Evolutionary conservation across 2,329 filamentous ascomycete species (phyloP).

Genomic region (Fusarium falciforme): DNA sequence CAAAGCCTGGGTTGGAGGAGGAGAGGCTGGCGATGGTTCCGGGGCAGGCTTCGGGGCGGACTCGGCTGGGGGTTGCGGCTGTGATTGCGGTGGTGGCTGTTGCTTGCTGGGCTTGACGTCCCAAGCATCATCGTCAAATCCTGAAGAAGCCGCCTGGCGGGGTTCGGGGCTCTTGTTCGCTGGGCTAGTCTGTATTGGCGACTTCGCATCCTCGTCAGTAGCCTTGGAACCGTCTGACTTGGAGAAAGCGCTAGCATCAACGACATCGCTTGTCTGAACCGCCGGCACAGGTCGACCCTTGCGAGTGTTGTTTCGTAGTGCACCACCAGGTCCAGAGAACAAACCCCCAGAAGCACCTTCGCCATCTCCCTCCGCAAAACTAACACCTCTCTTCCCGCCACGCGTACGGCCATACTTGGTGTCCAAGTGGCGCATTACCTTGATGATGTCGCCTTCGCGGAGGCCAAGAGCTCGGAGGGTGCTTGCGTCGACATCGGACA

Average conservation of each 20-base stretch:
- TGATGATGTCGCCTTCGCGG: slow-evolving; percentile 95
- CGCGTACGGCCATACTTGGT: slow-evolving; percentile 76
- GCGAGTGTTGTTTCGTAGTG: slow-evolving; percentile 91
- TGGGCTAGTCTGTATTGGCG: slow-evolving; percentile 37
- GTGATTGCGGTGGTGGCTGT: slow-evolving; percentile 40
- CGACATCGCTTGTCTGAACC: slow-evolving; percentile 85
- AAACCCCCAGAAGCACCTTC: slow-evolving; percentile 74
- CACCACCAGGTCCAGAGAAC: slow-evolving; percentile 93
- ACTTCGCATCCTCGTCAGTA: slow-evolving; percentile 35
- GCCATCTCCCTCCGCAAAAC: slow-evolving; percentile 60
- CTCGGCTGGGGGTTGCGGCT: slow-evolving; percentile 21
- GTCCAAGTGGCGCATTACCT: slow-evolving; percentile 91
- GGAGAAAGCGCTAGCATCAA: slow-evolving; percentile 88
- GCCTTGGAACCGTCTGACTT: slow-evolving; percentile 58
- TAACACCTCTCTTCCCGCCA: slow-evolving; percentile 51
- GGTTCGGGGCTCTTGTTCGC: slow-evolving; percentile 47
- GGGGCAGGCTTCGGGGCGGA: slow-evolving; percentile 40
- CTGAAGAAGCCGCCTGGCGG: slow-evolving; percentile 53
- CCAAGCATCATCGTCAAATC: slow-evolving; percentile 98
- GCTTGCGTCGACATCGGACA: slow-evolving; percentile 88
- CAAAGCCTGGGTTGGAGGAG: slow-evolving; percentile 60
- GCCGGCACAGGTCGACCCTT: slow-evolving; percentile 90
- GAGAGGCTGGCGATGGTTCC: slow-evolving; percentile 27
- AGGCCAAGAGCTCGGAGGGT: slow-evolving; percentile 90
- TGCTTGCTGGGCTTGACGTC: slow-evolving; percentile 87